phyloP scores from a whole-genome alignment of 257 asterid species.

The Capsicum chinense region DNA sequence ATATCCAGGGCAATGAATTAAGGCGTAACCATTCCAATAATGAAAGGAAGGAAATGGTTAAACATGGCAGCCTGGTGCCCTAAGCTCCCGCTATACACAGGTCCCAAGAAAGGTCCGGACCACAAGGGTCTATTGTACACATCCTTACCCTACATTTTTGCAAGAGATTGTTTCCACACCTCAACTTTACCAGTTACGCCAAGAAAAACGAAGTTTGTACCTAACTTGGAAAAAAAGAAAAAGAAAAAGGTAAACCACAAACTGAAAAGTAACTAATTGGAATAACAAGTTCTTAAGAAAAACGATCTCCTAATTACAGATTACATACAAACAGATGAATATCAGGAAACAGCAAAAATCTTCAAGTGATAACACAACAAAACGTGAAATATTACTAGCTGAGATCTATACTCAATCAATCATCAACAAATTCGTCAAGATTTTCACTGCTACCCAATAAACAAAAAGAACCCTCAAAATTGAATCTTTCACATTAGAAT shows the following conservation, averaged over 20 bases:
- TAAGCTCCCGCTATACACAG: too few species aligned
- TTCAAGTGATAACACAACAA: not conserved
- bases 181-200: too few species aligned
- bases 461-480: not conserved
- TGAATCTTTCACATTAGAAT: not conserved
- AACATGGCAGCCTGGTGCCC: too few species aligned
- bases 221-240: too few species aligned
- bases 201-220: not conserved
- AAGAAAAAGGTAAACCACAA: not conserved
- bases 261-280: constrained; percentile 6
- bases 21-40: not conserved
- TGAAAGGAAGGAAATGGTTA: not conserved
- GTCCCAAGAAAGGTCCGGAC: too few species aligned
- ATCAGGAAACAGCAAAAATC: not conserved
- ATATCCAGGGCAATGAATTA: not conserved
- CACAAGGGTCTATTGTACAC: too few species aligned
- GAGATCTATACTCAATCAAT: not conserved
- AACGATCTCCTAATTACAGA: not conserved
- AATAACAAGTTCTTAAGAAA: not conserved
- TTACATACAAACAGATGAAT: not conserved
- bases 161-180: too few species aligned
- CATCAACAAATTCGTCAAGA: constrained; percentile 4
- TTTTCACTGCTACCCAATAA: constrained; percentile 21
- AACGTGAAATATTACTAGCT: not conserved
- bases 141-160: too few species aligned